These are phyloP conservation scores for Leucosporidium creatinivorum DNA, from an alignment of 768 basidiomycete species.

Conservation along the genomic window DNA sequence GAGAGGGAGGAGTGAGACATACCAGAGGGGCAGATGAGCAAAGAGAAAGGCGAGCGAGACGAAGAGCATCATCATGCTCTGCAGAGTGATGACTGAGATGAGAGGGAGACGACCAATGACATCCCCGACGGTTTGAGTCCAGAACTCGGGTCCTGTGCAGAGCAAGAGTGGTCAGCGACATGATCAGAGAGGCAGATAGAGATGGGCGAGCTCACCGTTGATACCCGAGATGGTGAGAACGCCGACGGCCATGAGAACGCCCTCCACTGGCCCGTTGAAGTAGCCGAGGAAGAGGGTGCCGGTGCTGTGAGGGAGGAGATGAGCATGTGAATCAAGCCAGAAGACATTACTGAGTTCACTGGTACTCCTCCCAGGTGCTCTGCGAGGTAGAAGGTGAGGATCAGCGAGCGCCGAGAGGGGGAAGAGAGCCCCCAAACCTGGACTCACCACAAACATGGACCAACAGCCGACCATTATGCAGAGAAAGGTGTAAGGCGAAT, in stretches of 20 bases:
- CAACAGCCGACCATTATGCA: slow-evolving; percentile 25
- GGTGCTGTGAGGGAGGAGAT: not conserved
- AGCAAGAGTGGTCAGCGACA: not conserved
- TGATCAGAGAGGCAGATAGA: not conserved
- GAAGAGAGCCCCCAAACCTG: not conserved
- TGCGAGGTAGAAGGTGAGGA: not conserved
- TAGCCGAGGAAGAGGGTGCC: slow-evolving; percentile 23
- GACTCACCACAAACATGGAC: slow-evolving; percentile 16
- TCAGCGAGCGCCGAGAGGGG: not conserved
- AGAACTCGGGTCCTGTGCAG: slow-evolving; percentile 15
- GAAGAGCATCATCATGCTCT: slow-evolving; percentile 17
- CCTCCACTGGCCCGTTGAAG: slow-evolving; percentile 21
- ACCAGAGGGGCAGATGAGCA: no score
- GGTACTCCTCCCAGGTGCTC: slow-evolving; percentile 27
- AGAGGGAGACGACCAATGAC: not conserved
- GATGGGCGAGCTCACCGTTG: slow-evolving; percentile 5
- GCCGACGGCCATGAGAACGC: slow-evolving; percentile 1
- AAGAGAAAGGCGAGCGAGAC: not conserved
- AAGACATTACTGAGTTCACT: not conserved
- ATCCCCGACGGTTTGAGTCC: slow-evolving; percentile 1
- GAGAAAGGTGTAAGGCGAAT: slow-evolving; percentile 15
- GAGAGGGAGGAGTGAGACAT: not conserved
- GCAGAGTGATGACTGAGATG: slow-evolving; percentile 1
- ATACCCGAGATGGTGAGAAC: slow-evolving; percentile 3
- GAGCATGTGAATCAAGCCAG: no score